Evolutionary conservation across 1,284 basidiomycete genomes (phyloP).

Genomic region (Tilletia horrida): DNA sequence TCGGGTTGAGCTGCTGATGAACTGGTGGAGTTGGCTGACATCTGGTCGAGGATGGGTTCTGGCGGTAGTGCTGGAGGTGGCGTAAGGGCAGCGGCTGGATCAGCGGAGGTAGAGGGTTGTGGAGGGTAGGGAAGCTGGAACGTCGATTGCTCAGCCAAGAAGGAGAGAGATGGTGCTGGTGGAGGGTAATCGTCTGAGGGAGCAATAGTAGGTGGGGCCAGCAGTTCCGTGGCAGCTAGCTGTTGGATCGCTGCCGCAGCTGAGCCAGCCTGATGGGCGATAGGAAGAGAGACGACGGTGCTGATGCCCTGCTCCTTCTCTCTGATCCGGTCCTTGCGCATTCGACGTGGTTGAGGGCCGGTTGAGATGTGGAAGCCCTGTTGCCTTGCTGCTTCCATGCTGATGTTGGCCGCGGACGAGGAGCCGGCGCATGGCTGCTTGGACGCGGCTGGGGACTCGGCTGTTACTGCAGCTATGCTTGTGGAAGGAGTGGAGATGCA

Average conservation of each 20-base stretch:
- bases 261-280: neutral
- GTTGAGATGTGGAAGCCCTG: slow-evolving; percentile 5
- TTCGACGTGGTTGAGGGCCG: slow-evolving; percentile 5
- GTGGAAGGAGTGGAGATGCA: neutral
- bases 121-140: no score
- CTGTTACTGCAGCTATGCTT: neutral
- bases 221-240: neutral
- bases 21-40: neutral
- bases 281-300: neutral
- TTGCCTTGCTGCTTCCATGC: slow-evolving; percentile 1
- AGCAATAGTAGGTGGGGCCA: no score
- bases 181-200: no score
- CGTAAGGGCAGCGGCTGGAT: neutral
- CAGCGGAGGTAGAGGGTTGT: neutral
- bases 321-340: neutral
- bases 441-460: neutral
- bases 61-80: neutral
- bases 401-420: neutral
- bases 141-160: no score
- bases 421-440: neutral
- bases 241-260: neutral
- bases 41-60: neutral
- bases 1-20: neutral
- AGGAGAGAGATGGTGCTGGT: no score
- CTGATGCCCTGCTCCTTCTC: neutral